These are phyloP conservation scores for Helenozyma baotianmanensis DNA, from an alignment of 805 yeast genomes.

Conservation along the genomic window DNA sequence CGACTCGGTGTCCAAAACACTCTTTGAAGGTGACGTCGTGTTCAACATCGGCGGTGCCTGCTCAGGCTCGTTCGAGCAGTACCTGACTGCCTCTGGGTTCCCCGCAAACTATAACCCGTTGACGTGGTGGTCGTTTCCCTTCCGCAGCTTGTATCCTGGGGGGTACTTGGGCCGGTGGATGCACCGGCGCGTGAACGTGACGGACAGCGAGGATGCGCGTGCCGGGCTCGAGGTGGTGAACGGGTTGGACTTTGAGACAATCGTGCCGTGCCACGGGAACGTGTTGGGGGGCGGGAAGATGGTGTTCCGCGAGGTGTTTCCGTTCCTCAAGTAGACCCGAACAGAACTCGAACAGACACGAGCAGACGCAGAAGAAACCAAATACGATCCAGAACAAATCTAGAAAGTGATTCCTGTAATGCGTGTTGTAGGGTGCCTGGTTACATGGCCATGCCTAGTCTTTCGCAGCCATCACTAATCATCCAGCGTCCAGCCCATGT, in stretches of 20 bases:
- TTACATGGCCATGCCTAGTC: too few relatives aligned
- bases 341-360: too few relatives aligned
- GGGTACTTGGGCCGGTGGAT: slow-evolving; percentile 8
- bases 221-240: slow-evolving; percentile 25
- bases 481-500: too few relatives aligned
- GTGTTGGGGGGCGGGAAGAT: slow-evolving; percentile 26
- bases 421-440: too few relatives aligned
- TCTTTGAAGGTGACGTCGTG: slow-evolving; percentile 12
- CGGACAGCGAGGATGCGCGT: neutral
- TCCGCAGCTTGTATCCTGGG: slow-evolving; percentile 9
- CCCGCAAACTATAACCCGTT: slow-evolving; percentile 10
- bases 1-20: slow-evolving; percentile 7
- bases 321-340: too few relatives aligned
- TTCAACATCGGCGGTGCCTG: slow-evolving; percentile 9
- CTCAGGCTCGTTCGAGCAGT: slow-evolving; percentile 12
- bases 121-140: slow-evolving; percentile 11
- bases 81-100: slow-evolving; percentile 10
- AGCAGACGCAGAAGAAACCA: too few relatives aligned
- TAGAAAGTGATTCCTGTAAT: too few relatives aligned
- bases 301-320: slow-evolving; percentile 1
- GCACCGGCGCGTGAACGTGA: neutral
- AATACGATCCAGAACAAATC: too few relatives aligned
- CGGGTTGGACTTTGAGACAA: slow-evolving; percentile 36
- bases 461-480: too few relatives aligned
- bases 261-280: slow-evolving; percentile 60